Evolutionary conservation across 805 yeast species (phyloP), one percentile per base, ranked within the genome.

Genomic region (Wickerhamomyces hampshirensis): DNA sequence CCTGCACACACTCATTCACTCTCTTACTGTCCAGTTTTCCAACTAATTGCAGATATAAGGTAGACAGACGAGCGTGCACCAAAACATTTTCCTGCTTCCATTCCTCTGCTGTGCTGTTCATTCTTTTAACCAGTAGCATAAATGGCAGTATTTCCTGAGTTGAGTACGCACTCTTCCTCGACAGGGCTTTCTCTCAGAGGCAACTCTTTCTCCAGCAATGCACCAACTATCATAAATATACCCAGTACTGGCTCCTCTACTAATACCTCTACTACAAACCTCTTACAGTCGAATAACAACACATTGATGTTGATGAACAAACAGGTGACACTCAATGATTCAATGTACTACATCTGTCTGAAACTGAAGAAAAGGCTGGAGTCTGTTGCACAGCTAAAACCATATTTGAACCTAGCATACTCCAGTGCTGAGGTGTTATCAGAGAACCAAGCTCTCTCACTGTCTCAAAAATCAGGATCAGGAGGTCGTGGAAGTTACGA

Each of bases 331-430:
- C 75, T 78, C 15, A 63, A 69, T 34, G 89, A 81, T 41, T 86
- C 89, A 23, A 61, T 86, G 18, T 84, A 75, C 55, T 79, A 80
- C 56, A 72, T 84, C 26, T 78, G 93, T 55, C 58, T 69, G 17
- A 66, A 64, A 19, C 64, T 85, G 37, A 71, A 76, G 51, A 66
- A 62, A 39, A 60, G 81, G 40, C 59, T 87, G 24, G 75, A 72
- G 35, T 60, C 65, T 28, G 70, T 84, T 16, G 77, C 83, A 0
- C 88, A 81, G 14, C 69, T 87, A 70, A 72, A 70, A 26, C 82
- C 88, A 27, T 83, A 77, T 56, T 54, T 84, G 40, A 71, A 72
- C 36, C 62, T 76, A 26, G 89, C 91, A 3, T 73, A 71, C 55
- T 65, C 73, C 10, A 67, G 78, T 11, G 84, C 88, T 6, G 89